Percentiles rank a stretch among this genome's conserved stretches.
Conservation (phyloP, 768 basidiomycete species). For the Artomyces pyxidatus region DNA sequence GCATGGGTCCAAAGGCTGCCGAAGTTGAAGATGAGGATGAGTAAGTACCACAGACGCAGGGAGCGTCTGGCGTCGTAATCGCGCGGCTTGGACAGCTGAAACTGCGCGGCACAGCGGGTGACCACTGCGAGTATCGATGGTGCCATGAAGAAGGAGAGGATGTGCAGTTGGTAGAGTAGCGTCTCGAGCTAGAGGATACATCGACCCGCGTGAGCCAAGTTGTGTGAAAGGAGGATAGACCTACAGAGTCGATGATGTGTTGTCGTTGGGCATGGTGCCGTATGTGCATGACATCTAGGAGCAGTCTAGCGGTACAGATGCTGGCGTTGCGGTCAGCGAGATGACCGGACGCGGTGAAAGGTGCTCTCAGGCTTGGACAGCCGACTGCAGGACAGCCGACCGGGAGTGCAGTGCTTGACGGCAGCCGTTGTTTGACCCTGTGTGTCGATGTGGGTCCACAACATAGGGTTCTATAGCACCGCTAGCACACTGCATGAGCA, state of each 20-base stretch:
- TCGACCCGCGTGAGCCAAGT: slow-evolving; percentile 2
- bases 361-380: too few species aligned
- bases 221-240: slow-evolving; percentile 21
- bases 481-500: too few species aligned
- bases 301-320: too few species aligned
- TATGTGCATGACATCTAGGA: slow-evolving; percentile 22
- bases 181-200: slow-evolving; percentile 57
- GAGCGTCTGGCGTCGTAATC: slow-evolving; percentile 58
- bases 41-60: slow-evolving; percentile 58
- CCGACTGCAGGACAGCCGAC: too few species aligned
- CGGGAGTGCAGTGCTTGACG: too few species aligned
- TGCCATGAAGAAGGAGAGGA: slow-evolving; percentile 70
- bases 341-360: too few species aligned
- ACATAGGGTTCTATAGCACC: too few species aligned
- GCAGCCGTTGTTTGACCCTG: too few species aligned
- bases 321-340: too few species aligned
- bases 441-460: too few species aligned
- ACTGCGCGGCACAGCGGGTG: slow-evolving; percentile 50
- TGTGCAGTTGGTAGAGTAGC: slow-evolving; percentile 64
- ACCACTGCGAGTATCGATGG: slow-evolving; percentile 53
- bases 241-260: slow-evolving; percentile 61
- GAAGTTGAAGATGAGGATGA: slow-evolving; percentile 50
- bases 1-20: slow-evolving; percentile 58
- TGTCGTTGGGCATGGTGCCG: slow-evolving; percentile 52
- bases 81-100: slow-evolving; percentile 57